Conservation (phyloP, 371 early-diverging fungal genomes). For the Batrachochytrium dendrobatidis region DNA sequence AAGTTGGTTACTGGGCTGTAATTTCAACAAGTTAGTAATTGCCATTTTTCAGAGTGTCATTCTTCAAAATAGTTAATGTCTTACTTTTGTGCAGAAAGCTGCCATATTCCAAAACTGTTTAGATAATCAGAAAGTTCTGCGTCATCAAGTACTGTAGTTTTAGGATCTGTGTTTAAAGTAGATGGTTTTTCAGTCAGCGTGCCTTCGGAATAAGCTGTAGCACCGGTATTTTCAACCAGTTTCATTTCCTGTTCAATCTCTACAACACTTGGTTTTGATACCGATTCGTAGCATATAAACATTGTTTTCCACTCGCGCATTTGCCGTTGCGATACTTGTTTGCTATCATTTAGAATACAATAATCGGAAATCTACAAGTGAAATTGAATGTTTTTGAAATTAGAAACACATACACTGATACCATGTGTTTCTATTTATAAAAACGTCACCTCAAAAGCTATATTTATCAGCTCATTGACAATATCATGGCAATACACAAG, state of each 20-base stretch:
- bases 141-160: slow-evolving; percentile 43
- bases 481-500: slow-evolving; percentile 19
- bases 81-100: slow-evolving; percentile 13
- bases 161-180: slow-evolving; percentile 27
- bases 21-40: neutral
- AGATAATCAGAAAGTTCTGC: slow-evolving; percentile 46
- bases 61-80: neutral
- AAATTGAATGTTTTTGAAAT: neutral
- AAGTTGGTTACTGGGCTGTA: slow-evolving; percentile 21
- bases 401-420: neutral
- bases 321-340: slow-evolving; percentile 31
- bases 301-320: slow-evolving; percentile 45
- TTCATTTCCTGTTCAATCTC: slow-evolving; percentile 31
- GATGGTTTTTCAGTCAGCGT: neutral
- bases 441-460: slow-evolving; percentile 32
- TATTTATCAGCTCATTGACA: slow-evolving; percentile 36
- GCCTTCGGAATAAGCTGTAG: slow-evolving; percentile 1
- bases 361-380: slow-evolving; percentile 35
- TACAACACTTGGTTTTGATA: slow-evolving; percentile 22
- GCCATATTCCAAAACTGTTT: slow-evolving; percentile 7
- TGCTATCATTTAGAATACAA: slow-evolving; percentile 35
- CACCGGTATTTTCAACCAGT: slow-evolving; percentile 11
- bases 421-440: no score
- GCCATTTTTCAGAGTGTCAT: neutral
- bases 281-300: slow-evolving; percentile 30